These are phyloP conservation scores for Rutstroemia sydowiana DNA, from an alignment of 2,329 filamentous ascomycete genomes.

Conservation along the genomic window DNA sequence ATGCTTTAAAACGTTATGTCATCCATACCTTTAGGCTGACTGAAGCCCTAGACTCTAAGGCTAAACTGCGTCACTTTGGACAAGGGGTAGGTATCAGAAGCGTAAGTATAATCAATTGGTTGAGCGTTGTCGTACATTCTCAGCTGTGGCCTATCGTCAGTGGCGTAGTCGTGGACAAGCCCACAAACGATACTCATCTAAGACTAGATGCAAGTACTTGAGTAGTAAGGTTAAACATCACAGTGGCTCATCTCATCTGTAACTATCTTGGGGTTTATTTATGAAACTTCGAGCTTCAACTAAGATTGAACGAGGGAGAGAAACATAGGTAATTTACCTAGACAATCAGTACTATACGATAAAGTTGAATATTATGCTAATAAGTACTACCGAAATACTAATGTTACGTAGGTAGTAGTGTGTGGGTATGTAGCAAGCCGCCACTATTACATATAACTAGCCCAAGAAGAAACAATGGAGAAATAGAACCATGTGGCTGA, in stretches of 20 bases:
- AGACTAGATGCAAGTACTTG: no score
- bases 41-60: neutral
- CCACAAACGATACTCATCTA: neutral
- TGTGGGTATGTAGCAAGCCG: neutral
- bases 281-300: neutral
- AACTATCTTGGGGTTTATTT: neutral
- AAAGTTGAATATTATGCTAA: neutral
- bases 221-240: neutral
- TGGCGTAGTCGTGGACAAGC: neutral
- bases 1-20: slow-evolving; percentile 3
- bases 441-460: neutral
- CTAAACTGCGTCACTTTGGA: neutral
- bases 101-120: slow-evolving; percentile 6
- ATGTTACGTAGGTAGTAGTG: no score
- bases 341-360: neutral
- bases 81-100: neutral
- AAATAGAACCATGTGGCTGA: slow-evolving; percentile 1
- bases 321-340: no score
- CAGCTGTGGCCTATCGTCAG: slow-evolving; percentile 5
- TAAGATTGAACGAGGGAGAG: no score
- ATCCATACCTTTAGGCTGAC: slow-evolving; percentile 2
- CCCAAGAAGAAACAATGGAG: neutral
- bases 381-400: no score
- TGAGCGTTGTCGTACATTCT: neutral
- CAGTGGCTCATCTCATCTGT: neutral